These are phyloP conservation scores for Malus hybrid DNA, from an alignment of 331 rosid genomes.

Conservation along the genomic window DNA sequence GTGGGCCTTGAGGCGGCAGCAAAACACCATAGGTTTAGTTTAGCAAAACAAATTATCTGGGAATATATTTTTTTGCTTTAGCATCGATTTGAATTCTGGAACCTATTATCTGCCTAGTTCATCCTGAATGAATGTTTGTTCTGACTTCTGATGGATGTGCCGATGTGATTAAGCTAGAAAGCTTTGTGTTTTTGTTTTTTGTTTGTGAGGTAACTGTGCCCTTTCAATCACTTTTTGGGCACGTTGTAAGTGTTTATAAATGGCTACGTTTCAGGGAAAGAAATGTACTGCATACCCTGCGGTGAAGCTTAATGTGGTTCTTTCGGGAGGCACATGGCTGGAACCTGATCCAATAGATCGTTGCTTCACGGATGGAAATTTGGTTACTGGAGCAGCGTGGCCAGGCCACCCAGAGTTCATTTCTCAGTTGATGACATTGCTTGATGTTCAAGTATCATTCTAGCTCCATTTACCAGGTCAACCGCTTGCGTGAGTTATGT, in stretches of 20 bases:
- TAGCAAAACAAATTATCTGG: no score
- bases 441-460: constrained; percentile 56
- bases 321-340: constrained; percentile 70
- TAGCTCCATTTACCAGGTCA: constrained; percentile 6
- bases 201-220: no score
- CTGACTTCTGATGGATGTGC: no score
- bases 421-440: constrained; percentile 66
- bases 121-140: no score
- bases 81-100: no score
- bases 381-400: constrained; percentile 93
- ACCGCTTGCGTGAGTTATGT: not conserved
- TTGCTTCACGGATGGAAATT: constrained; percentile 78
- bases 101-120: no score
- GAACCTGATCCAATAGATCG: constrained; percentile 80
- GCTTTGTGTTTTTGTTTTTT: no score
- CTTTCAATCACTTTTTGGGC: no score
- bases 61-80: no score
- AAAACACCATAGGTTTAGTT: no score
- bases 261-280: constrained; percentile 47
- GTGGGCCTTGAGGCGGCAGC: no score
- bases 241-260: not conserved
- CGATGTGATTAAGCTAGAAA: no score
- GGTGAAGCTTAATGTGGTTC: constrained; percentile 58
- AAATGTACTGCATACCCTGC: constrained; percentile 86
- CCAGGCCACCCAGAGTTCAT: constrained; percentile 82